A percentile compares a stretch with the other conserved stretches of the same genome.
These are phyloP conservation scores for Fusarium humuli DNA, from an alignment of 2,329 filamentous ascomycete genomes.

Conservation along the genomic window DNA sequence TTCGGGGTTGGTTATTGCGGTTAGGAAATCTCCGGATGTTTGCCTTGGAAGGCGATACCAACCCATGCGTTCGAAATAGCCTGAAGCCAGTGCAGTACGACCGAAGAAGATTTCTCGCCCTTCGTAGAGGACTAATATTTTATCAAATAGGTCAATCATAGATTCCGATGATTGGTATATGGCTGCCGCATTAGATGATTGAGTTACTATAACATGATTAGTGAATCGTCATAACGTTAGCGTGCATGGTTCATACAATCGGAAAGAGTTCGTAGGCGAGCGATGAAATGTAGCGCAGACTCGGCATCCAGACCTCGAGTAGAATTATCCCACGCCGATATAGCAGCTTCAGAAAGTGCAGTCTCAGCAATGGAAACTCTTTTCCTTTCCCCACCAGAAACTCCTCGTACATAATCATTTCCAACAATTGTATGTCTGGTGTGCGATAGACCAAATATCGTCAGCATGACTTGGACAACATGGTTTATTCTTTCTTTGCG, in stretches of 20 bases:
- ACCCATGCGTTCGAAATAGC: constrained; percentile 76
- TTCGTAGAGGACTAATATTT: constrained; percentile 79
- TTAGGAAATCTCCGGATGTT: constrained; percentile 77
- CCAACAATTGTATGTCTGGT: constrained; percentile 81
- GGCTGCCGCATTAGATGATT: constrained; percentile 58
- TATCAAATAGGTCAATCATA: constrained; percentile 80
- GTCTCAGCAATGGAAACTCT: constrained; percentile 86
- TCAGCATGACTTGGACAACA: constrained; percentile 75
- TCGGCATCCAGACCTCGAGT: constrained; percentile 79
- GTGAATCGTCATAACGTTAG: constrained; percentile 58
- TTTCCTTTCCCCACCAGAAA: constrained; percentile 79
- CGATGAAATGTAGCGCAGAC: constrained; percentile 79
- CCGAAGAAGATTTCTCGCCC: constrained; percentile 83
- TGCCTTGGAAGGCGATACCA: constrained; percentile 75
- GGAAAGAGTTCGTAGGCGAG: constrained; percentile 65
- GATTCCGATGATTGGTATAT: constrained; percentile 78
- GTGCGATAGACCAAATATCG: constrained; percentile 78
- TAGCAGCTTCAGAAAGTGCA: constrained; percentile 69
- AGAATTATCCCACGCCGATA: constrained; percentile 75
- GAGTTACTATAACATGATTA: constrained; percentile 60
- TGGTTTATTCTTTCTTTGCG: constrained; percentile 70
- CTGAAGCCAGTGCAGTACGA: constrained; percentile 66
- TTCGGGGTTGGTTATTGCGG: constrained; percentile 72
- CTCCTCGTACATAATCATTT: constrained; percentile 77
- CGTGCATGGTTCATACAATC: background rate